Conservation (phyloP, 2,329 filamentous ascomycete genomes). For the Basipetospora chlamydospora region DNA sequence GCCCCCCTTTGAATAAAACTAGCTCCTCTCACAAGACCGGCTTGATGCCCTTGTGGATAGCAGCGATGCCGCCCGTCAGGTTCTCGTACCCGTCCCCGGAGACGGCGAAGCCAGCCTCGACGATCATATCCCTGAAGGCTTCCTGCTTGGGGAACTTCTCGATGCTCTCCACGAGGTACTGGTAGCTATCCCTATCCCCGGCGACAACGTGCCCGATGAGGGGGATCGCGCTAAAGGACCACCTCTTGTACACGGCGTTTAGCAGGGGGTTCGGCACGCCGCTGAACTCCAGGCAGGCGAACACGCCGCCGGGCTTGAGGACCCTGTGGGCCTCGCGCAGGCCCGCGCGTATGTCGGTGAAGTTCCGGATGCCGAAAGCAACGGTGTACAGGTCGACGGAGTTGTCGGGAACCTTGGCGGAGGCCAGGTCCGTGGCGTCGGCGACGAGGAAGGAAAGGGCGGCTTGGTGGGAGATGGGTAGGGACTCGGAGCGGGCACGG, state of each 20-base stretch:
- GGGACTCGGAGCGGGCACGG: conserved; percentile 51
- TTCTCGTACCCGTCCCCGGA: conserved; percentile 79
- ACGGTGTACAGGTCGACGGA: conserved; percentile 94
- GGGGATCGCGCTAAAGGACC: conserved; percentile 90
- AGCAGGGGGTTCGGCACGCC: conserved; percentile 62
- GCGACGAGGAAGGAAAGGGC: conserved; percentile 66
- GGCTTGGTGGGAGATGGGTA: conserved; percentile 39
- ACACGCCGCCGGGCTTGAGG: conserved; percentile 85
- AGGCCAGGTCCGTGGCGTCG: conserved; percentile 66
- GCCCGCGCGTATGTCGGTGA: conserved; percentile 78
- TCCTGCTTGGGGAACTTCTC: conserved; percentile 80
- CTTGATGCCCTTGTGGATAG: conserved; percentile 95
- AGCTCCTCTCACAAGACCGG: conserved; percentile 28
- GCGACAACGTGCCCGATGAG: conserved; percentile 91
- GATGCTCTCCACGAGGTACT: conserved; percentile 97
- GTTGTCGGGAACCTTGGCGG: conserved; percentile 45
- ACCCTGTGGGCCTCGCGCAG: conserved; percentile 75
- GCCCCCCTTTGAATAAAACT: not conserved
- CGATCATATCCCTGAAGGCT: conserved; percentile 72
- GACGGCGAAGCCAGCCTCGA: conserved; percentile 70
- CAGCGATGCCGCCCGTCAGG: conserved; percentile 80
- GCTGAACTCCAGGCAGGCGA: conserved; percentile 91
- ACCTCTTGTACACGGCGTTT: conserved; percentile 80
- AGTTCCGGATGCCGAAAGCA: conserved; percentile 94
- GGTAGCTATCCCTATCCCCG: conserved; percentile 87